Percentiles rank a stretch among this genome's conserved stretches.
phyloP scores from a whole-genome alignment of 768 basidiomycete genomes.

The Mycena filopes region DNA sequence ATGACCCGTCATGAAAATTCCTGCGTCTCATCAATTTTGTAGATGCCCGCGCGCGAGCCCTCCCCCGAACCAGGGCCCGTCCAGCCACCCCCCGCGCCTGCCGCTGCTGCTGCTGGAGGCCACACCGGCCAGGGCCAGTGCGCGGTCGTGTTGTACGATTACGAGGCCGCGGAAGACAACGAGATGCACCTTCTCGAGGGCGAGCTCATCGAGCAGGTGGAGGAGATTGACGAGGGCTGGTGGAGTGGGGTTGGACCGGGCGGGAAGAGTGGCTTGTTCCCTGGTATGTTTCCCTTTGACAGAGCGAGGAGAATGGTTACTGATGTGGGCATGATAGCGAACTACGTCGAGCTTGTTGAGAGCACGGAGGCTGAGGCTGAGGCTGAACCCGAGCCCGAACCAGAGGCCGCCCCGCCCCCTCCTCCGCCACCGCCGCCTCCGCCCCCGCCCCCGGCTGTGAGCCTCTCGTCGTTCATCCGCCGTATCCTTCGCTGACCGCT shows the following conservation, averaged over 20 bases:
- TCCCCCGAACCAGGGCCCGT: slow-evolving; percentile 34
- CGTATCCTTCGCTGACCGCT: background rate
- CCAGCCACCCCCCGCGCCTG: slow-evolving; percentile 35
- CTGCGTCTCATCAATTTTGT: background rate
- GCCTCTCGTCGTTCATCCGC: slow-evolving; percentile 29
- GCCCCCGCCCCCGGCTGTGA: slow-evolving; percentile 49
- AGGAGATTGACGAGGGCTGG: slow-evolving; percentile 91
- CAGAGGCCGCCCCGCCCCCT: slow-evolving; percentile 57
- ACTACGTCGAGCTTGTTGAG: slow-evolving; percentile 86
- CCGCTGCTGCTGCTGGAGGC: slow-evolving; percentile 41
- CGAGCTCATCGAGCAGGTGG: slow-evolving; percentile 83
- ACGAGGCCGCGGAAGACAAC: slow-evolving; percentile 89
- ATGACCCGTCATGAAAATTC: too few species aligned
- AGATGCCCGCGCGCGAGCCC: slow-evolving; percentile 32
- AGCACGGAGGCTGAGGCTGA: slow-evolving; percentile 47
- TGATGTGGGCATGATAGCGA: slow-evolving; percentile 59
- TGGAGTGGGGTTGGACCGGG: slow-evolving; percentile 82
- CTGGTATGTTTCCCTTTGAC: slow-evolving; percentile 58
- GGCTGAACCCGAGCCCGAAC: slow-evolving; percentile 48
- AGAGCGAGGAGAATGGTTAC: background rate
- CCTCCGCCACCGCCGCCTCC: slow-evolving; percentile 72
- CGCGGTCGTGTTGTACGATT: slow-evolving; percentile 85
- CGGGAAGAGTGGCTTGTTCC: slow-evolving; percentile 88
- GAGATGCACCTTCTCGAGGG: slow-evolving; percentile 86
- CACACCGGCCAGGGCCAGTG: slow-evolving; percentile 59